Evolutionary conservation across 192 early-diverging fungal species (phyloP).

Genomic region (Podochytrium sp.): DNA sequence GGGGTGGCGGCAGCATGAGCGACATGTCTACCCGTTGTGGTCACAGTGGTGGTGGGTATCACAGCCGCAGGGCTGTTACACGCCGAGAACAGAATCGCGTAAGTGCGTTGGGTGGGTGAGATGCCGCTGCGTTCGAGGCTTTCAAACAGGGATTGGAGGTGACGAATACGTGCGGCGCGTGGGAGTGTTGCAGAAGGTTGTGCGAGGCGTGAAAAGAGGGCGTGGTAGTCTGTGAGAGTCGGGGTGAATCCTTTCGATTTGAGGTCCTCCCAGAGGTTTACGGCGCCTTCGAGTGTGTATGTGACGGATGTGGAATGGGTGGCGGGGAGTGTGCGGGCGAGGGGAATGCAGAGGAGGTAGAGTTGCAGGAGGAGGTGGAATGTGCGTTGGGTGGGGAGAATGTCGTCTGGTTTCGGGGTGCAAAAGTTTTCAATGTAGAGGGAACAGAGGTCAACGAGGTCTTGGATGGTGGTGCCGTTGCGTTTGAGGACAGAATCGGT

Average conservation of each 20-base stretch:
- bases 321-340: background rate
- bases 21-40: too few relatives aligned
- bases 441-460: background rate
- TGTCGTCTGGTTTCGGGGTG: background rate
- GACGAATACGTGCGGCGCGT: background rate
- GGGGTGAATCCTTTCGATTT: slow-evolving; percentile 8
- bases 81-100: background rate
- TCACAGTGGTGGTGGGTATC: too few relatives aligned
- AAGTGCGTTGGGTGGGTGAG: background rate
- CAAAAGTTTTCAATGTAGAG: slow-evolving; percentile 1
- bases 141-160: background rate
- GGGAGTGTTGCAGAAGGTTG: background rate
- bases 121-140: background rate
- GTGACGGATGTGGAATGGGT: background rate
- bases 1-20: background rate
- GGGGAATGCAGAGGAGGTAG: background rate
- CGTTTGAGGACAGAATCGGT: background rate
- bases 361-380: background rate
- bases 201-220: slow-evolving; percentile 13
- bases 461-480: background rate
- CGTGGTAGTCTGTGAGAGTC: background rate
- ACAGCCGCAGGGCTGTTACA: too few relatives aligned
- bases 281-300: background rate
- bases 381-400: background rate
- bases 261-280: background rate